A percentile compares a stretch with the other conserved stretches of the same genome.
phyloP scores from a whole-genome alignment of 2,329 filamentous ascomycete species.

The Trichoderma koningii region DNA sequence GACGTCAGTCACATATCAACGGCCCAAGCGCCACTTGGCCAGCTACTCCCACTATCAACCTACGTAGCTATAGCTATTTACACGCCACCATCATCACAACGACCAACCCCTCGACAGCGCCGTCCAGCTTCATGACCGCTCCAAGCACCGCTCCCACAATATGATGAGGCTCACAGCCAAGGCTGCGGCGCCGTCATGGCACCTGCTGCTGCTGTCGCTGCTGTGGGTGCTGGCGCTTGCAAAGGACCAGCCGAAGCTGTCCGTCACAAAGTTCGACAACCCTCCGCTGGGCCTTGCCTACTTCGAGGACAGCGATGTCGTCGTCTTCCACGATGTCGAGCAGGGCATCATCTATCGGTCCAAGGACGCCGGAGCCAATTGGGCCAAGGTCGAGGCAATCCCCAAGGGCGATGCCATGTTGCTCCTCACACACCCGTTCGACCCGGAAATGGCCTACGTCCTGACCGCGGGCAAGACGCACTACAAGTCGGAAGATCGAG shows the following conservation, averaged over 20 bases:
- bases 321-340: conserved; percentile 71
- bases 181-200: conserved; percentile 50
- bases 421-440: conserved; percentile 75
- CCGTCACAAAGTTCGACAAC: conserved; percentile 65
- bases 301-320: conserved; percentile 84
- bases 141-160: conserved; percentile 39
- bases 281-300: conserved; percentile 74
- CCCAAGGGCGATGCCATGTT: conserved; percentile 62
- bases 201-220: conserved; percentile 55
- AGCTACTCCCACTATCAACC: neutral
- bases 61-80: neutral
- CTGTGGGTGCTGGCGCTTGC: conserved; percentile 47
- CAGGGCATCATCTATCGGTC: conserved; percentile 74
- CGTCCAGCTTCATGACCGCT: conserved; percentile 48
- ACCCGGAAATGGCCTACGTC: conserved; percentile 77
- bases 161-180: conserved; percentile 59
- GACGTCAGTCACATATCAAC: too few relatives aligned
- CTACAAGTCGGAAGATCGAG: conserved; percentile 81
- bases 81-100: neutral
- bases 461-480: conserved; percentile 70
- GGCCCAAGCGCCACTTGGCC: neutral
- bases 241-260: conserved; percentile 68
- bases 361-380: conserved; percentile 75
- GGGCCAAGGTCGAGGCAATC: conserved; percentile 67
- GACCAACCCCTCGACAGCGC: conserved; percentile 1